Evolutionary conservation across 805 yeast genomes (phyloP).

Genomic region (Blastobotrys americana): DNA sequence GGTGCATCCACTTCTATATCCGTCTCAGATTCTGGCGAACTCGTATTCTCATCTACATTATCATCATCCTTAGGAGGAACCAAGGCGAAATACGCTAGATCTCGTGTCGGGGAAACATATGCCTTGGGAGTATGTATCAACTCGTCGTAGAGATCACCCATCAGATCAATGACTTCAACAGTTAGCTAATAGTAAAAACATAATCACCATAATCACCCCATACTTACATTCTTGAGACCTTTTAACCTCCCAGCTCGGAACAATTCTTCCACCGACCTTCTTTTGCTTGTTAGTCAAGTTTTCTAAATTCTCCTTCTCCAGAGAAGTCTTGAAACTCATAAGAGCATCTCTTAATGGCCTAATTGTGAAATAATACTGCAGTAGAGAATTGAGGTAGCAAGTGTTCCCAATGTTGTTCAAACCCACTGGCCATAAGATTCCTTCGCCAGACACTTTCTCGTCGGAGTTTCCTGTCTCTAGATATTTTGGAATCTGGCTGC

Average conservation of each 20-base stretch:
- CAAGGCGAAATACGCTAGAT: slow-evolving; percentile 82
- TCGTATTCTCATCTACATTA: slow-evolving; percentile 6
- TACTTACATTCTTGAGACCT: slow-evolving; percentile 61
- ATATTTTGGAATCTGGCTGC: slow-evolving; percentile 49
- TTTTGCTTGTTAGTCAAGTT: slow-evolving; percentile 35
- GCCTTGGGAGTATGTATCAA: slow-evolving; percentile 57
- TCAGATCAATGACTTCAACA: slow-evolving; percentile 46
- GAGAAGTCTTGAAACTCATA: slow-evolving; percentile 40
- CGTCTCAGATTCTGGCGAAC: slow-evolving; percentile 8
- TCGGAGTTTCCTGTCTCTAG: slow-evolving; percentile 53
- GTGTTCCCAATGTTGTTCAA: slow-evolving; percentile 93
- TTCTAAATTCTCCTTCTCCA: slow-evolving; percentile 12
- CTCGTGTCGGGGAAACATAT: slow-evolving; percentile 73
- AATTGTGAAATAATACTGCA: slow-evolving; percentile 85
- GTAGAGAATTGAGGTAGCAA: slow-evolving; percentile 82
- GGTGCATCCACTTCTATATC: not conserved
- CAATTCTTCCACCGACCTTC: slow-evolving; percentile 81
- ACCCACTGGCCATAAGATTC: slow-evolving; percentile 80
- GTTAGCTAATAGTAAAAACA: slow-evolving; percentile 1
- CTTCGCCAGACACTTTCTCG: slow-evolving; percentile 7
- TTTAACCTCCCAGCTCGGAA: slow-evolving; percentile 68
- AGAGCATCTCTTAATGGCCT: slow-evolving; percentile 69
- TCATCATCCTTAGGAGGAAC: slow-evolving; percentile 30
- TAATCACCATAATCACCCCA: not conserved
- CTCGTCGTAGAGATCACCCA: slow-evolving; percentile 60